phyloP scores from a whole-genome alignment of 768 basidiomycete species.

The Amanita pseudoporphyria region DNA sequence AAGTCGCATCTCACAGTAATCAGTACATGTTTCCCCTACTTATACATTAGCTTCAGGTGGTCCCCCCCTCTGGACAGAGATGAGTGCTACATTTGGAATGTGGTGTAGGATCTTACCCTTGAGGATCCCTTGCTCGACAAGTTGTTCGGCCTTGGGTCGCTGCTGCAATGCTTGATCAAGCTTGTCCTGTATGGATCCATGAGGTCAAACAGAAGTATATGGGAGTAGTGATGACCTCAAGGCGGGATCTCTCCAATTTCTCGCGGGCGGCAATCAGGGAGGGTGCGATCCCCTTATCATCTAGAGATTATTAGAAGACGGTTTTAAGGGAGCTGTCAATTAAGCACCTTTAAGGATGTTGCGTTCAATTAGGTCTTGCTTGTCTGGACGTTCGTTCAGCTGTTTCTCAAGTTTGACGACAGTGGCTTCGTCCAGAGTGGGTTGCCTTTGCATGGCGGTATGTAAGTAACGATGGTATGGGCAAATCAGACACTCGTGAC shows the following conservation, averaged over 20 bases:
- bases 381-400: constrained; percentile 45
- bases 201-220: neutral
- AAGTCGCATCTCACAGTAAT: neutral
- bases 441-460: constrained; percentile 1
- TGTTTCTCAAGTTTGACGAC: constrained; percentile 41
- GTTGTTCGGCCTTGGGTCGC: constrained; percentile 50
- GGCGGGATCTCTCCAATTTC: constrained; percentile 49
- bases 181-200: constrained; percentile 35
- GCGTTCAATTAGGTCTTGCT: constrained; percentile 51
- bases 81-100: neutral
- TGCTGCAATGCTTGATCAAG: constrained; percentile 50
- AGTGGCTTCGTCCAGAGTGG: constrained; percentile 18
- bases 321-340: too few species aligned
- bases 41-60: neutral
- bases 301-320: constrained; percentile 21
- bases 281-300: constrained; percentile 51
- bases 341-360: constrained; percentile 58
- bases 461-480: neutral
- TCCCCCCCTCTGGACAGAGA: neutral
- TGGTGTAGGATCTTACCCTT: constrained; percentile 14
- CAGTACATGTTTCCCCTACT: neutral
- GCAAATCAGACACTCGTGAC: neutral
- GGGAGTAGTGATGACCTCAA: constrained; percentile 34
- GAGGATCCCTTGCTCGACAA: constrained; percentile 59
- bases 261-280: constrained; percentile 51